Evolutionary conservation across 306 rosid species (phyloP).

Genomic region (Notholithocarpus densiflorus): DNA sequence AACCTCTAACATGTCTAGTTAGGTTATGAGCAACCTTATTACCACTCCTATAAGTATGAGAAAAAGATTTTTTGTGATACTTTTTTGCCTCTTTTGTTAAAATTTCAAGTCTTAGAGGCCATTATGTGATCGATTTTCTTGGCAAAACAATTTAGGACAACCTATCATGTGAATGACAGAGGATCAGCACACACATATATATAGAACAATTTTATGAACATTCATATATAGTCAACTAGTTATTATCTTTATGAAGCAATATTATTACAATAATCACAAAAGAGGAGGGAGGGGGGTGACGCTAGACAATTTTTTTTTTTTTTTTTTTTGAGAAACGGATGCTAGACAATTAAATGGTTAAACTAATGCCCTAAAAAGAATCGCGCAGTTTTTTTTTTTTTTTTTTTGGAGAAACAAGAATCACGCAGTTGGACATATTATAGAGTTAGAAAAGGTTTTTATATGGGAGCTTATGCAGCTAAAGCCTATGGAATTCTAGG

Average conservation of each 20-base stretch:
- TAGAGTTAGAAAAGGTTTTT: not conserved
- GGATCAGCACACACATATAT: not conserved
- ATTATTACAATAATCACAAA: not conserved
- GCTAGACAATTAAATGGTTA: not conserved
- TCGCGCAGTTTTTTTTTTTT: constrained; percentile 19
- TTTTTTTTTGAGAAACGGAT: too few species aligned
- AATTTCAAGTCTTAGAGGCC: too few species aligned
- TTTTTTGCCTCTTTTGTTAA: too few species aligned
- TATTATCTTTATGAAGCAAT: not conserved
- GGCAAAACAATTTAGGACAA: too few species aligned
- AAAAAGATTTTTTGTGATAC: too few species aligned
- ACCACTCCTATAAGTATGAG: too few species aligned
- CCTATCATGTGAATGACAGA: not conserved
- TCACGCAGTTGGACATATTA: constrained; percentile 5
- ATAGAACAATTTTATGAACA: not conserved
- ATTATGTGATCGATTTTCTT: too few species aligned
- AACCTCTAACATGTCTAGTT: too few species aligned
- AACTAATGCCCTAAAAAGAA: constrained; percentile 12
- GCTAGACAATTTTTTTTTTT: not conserved
- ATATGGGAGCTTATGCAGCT: constrained; percentile 4
- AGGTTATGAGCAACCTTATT: too few species aligned
- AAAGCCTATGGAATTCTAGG: not conserved
- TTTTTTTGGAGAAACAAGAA: too few species aligned
- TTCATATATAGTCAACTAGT: not conserved
- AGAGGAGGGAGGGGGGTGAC: too few species aligned